These are phyloP conservation scores for Rhododendron henanense DNA, from an alignment of 148 eudicot species.

Conservation along the genomic window DNA sequence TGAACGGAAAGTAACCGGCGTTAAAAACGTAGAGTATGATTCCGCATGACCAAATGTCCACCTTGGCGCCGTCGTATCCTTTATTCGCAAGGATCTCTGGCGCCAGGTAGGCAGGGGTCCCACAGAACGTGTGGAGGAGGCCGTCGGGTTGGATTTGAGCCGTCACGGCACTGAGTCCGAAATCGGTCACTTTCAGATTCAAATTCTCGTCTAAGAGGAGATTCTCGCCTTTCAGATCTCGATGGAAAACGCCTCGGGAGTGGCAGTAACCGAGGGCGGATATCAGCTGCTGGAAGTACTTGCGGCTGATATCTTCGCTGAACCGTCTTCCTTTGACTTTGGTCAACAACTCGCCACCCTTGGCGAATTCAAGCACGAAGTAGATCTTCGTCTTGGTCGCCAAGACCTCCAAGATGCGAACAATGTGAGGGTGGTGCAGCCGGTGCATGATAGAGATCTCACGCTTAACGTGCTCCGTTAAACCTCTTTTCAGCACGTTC, in stretches of 20 bases:
- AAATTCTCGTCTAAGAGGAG: slow-evolving; percentile 59
- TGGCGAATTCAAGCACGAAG: slow-evolving; percentile 65
- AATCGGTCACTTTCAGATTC: slow-evolving; percentile 54
- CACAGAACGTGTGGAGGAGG: slow-evolving; percentile 59
- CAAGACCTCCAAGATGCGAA: slow-evolving; percentile 53
- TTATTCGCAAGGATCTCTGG: slow-evolving; percentile 66
- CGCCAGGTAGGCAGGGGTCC: slow-evolving; percentile 86
- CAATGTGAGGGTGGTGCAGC: slow-evolving; percentile 54
- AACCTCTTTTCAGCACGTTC: slow-evolving; percentile 23
- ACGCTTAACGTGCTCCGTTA: slow-evolving; percentile 35
- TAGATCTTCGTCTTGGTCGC: slow-evolving; percentile 58
- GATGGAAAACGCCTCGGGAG: slow-evolving; percentile 58
- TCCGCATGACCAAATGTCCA: slow-evolving; percentile 78
- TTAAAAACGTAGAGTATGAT: slow-evolving; percentile 48
- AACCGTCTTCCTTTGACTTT: slow-evolving; percentile 43
- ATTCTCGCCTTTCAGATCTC: slow-evolving; percentile 71
- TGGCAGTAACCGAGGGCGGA: slow-evolving; percentile 65
- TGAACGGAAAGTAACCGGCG: slow-evolving; percentile 74
- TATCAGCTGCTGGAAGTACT: slow-evolving; percentile 64
- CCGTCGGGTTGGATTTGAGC: slow-evolving; percentile 42
- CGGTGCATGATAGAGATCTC: slow-evolving; percentile 62
- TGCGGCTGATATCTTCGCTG: slow-evolving; percentile 62
- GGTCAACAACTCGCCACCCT: slow-evolving; percentile 72
- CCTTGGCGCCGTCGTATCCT: slow-evolving; percentile 71
- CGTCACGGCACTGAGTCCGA: slow-evolving; percentile 56